These are phyloP conservation scores for Rubia tinctorum DNA, from an alignment of 305 asterid species.

Conservation along the genomic window DNA sequence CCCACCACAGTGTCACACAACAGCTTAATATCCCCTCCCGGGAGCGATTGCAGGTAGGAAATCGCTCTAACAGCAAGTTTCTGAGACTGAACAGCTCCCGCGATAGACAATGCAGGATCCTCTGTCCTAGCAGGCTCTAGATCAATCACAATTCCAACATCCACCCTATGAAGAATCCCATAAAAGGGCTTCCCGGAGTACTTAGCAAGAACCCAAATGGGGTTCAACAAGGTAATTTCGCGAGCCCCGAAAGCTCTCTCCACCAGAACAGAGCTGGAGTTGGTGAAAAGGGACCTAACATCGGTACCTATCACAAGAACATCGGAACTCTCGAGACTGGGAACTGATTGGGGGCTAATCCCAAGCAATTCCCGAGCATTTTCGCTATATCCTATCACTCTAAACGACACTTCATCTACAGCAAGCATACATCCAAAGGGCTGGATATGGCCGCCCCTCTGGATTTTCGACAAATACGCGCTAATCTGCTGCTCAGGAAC, in stretches of 20 bases:
- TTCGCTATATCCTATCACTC: slow-evolving; percentile 65
- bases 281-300: slow-evolving; percentile 60
- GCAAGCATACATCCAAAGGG: slow-evolving; percentile 79
- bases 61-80: slow-evolving; percentile 88
- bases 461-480: slow-evolving; percentile 66
- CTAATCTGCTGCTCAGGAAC: slow-evolving; percentile 65
- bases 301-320: slow-evolving; percentile 54
- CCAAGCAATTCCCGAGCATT: slow-evolving; percentile 80
- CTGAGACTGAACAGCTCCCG: slow-evolving; percentile 95
- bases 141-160: slow-evolving; percentile 79
- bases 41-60: slow-evolving; percentile 82
- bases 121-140: slow-evolving; percentile 88
- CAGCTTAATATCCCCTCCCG: slow-evolving; percentile 84
- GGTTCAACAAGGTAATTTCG: slow-evolving; percentile 71
- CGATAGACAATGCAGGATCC: slow-evolving; percentile 87
- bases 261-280: slow-evolving; percentile 53
- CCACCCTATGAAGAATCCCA: slow-evolving; percentile 78
- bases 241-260: slow-evolving; percentile 67
- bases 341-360: slow-evolving; percentile 72
- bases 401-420: slow-evolving; percentile 51
- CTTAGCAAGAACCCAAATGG: slow-evolving; percentile 70
- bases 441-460: slow-evolving; percentile 78
- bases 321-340: slow-evolving; percentile 51
- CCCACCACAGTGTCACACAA: slow-evolving; percentile 83
- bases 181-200: slow-evolving; percentile 76